phyloP scores from a whole-genome alignment of 768 basidiomycete species.

The Candolleomyces aberdarensis region DNA sequence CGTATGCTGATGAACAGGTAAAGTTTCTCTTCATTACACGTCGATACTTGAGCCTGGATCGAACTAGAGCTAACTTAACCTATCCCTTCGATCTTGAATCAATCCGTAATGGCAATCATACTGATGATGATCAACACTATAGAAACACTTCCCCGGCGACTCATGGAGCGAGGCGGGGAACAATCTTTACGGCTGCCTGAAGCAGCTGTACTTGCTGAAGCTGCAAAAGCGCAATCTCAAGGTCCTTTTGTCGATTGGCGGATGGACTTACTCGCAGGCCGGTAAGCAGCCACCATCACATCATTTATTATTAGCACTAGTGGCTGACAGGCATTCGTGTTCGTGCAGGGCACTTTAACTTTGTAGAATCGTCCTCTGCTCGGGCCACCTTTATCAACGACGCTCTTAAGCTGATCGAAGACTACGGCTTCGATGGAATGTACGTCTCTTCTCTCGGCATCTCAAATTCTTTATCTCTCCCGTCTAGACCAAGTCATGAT shows the following conservation, averaged over 20 bases:
- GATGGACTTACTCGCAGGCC: constrained; percentile 70
- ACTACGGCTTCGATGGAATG: constrained; percentile 84
- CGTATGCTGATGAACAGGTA: constrained; percentile 72
- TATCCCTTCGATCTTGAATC: too few relatives aligned
- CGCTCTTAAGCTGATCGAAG: constrained; percentile 62
- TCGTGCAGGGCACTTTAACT: constrained; percentile 56
- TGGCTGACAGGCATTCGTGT: neutral
- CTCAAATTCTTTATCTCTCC: neutral
- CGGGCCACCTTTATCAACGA: constrained; percentile 57
- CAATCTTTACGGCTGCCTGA: constrained; percentile 79
- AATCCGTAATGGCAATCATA: too few relatives aligned
- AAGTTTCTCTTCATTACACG: neutral
- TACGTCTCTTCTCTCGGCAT: constrained; percentile 24
- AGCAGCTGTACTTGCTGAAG: constrained; percentile 68
- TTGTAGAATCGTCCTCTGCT: constrained; percentile 48
- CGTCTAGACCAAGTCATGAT: too few relatives aligned
- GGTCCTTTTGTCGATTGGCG: constrained; percentile 50
- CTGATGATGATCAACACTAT: neutral
- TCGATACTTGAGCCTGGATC: too few relatives aligned
- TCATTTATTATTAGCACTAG: neutral
- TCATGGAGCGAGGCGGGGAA: constrained; percentile 73
- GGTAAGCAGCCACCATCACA: constrained; percentile 22
- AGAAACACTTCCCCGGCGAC: constrained; percentile 74
- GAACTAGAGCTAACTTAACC: too few relatives aligned
- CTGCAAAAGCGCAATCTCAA: constrained; percentile 53